Conservation (phyloP, 148 eudicot species). For the Vaccinium myrtillus region DNA sequence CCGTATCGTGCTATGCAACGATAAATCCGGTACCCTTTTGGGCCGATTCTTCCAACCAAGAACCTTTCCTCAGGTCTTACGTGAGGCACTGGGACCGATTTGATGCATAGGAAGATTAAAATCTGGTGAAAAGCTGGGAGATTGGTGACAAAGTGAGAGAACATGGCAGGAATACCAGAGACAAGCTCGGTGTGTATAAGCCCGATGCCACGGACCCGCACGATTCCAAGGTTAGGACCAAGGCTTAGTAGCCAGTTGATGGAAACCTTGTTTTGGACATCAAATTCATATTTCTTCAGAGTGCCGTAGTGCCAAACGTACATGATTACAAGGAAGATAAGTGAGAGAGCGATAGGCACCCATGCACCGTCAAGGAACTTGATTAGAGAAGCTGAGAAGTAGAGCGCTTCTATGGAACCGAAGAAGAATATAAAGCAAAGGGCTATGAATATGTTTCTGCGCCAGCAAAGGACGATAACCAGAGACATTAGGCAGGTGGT, state of each 20-base stretch:
- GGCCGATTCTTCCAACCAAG: constrained; percentile 82
- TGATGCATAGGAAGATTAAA: constrained; percentile 76
- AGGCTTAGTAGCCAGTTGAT: constrained; percentile 87
- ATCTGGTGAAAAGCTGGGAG: constrained; percentile 97
- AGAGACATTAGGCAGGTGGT: constrained; percentile 96
- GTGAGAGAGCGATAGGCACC: constrained; percentile 83
- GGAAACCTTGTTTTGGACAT: constrained; percentile 90
- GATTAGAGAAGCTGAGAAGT: constrained; percentile 93
- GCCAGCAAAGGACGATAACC: constrained; percentile 91
- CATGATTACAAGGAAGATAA: constrained; percentile 72
- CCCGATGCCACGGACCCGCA: constrained; percentile 86
- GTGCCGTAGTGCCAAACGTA: constrained; percentile 94
- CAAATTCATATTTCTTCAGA: constrained; percentile 73
- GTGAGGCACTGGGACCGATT: constrained; percentile 83
- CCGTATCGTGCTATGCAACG: constrained; percentile 92
- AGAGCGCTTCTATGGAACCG: constrained; percentile 83
- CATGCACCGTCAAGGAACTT: constrained; percentile 95
- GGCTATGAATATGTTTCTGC: constrained; percentile 55
- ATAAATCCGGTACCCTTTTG: constrained; percentile 69
- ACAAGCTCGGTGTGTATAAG: constrained; percentile 92
- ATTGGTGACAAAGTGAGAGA: constrained; percentile 93
- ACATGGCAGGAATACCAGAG: constrained; percentile 92
- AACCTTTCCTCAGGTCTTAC: constrained; percentile 80
- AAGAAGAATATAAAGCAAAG: constrained; percentile 72
- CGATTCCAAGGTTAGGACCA: constrained; percentile 82